Percentiles rank a stretch among this genome's conserved stretches.
These are phyloP conservation scores for Primulina huaijiensis DNA, from an alignment of 257 asterid genomes.

Conservation along the genomic window DNA sequence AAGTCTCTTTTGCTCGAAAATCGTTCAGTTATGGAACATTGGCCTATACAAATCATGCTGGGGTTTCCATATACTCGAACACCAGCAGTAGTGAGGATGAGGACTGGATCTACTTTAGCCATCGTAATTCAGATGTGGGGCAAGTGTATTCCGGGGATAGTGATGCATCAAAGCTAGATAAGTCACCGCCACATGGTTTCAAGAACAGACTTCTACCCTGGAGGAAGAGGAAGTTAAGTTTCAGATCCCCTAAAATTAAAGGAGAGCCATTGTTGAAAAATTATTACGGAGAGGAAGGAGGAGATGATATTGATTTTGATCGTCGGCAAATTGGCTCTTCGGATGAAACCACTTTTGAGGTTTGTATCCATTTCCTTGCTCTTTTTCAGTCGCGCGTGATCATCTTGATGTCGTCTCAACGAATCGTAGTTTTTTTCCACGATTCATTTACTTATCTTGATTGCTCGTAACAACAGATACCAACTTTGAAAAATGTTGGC, in stretches of 20 bases:
- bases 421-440: too few species aligned
- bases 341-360: constrained; percentile 57
- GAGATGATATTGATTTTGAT: constrained; percentile 87
- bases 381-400: neutral
- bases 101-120: constrained; percentile 54
- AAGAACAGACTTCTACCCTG: constrained; percentile 66
- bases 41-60: constrained; percentile 60
- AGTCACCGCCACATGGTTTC: constrained; percentile 31
- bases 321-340: constrained; percentile 81
- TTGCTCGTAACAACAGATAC: neutral
- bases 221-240: constrained; percentile 71
- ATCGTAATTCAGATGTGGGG: constrained; percentile 31
- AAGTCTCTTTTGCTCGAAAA: constrained; percentile 34
- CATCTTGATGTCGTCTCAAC: neutral
- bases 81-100: constrained; percentile 56
- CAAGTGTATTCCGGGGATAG: constrained; percentile 18
- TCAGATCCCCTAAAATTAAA: constrained; percentile 60
- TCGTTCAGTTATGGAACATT: constrained; percentile 63
- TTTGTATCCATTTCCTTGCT: constrained; percentile 21
- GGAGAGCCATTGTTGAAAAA: constrained; percentile 76
- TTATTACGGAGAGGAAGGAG: constrained; percentile 75
- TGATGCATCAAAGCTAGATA: constrained; percentile 29
- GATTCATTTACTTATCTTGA: neutral
- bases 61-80: constrained; percentile 39
- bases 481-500: neutral